Evolutionary conservation across 2,329 filamentous ascomycete genomes (phyloP), one percentile per base, ranked within the genome.

Genomic region (Gnomoniopsis smithogilvyi): DNA sequence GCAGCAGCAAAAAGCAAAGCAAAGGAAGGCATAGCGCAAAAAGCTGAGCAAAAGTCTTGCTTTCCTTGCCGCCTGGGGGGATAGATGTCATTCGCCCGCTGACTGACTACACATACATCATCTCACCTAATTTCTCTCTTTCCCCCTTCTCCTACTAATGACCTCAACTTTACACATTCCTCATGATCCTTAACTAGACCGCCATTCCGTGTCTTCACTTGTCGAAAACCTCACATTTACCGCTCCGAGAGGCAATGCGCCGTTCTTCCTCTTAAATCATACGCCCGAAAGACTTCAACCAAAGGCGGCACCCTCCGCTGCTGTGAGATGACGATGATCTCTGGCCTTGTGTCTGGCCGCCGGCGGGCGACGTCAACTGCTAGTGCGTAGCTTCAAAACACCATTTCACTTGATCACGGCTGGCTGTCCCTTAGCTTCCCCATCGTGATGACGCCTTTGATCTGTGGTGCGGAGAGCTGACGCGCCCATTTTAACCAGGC

Each of bases 401-500:
- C 19, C 43, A 12, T 38, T 41, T 14, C 45, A n/a, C 30, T 11
- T 53, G 15, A 17, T 26, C 22, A 19, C 8, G 49, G 54, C 21
- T 12, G 49, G 54, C 21, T 26, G 38, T 14, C 11, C n/a, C 30
- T 4, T 50, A 11, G 26, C 30, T 33, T 30, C 30, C 33, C 21
- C 15, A 33, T 24, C 46, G 38, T 54, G 51, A 55, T 8, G 11
- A 14, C 21, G 26, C 1, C 19, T 47, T 24, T 34, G 30, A 34
- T 24, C 17, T 38, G 22, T 34, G 19, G n/a, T 24, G 36, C 33
- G 22, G 19, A 49, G 47, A 78, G 73, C 74, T 79, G 66, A 78
- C 75, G 64, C 71, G 69, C 67, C 74, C 72, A 45, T 65, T 69
- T 70, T 68, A 70, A 64, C 65, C 68, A 79, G 78, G 78, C 69